Evolutionary conservation across 2,329 filamentous ascomycete genomes (phyloP).

Genomic region (Scytalidium lignicola): DNA sequence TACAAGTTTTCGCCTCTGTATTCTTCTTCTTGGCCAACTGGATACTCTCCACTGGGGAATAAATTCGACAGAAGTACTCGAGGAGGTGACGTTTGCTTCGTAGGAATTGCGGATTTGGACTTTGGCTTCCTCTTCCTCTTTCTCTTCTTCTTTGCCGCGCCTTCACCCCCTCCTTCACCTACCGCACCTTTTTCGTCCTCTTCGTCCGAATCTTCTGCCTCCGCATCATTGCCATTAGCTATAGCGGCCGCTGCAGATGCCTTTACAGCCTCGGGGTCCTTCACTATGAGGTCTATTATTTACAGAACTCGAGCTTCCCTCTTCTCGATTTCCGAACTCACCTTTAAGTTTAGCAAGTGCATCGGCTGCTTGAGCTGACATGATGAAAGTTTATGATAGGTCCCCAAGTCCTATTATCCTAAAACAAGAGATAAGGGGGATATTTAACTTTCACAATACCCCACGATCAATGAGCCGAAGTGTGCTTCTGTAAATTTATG

Average conservation of each 20-base stretch:
- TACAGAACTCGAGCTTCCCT: no score
- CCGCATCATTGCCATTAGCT: constrained; percentile 16
- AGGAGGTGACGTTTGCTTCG: constrained; percentile 71
- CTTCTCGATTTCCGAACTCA: no score
- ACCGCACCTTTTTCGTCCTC: constrained; percentile 36
- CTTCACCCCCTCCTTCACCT: constrained; percentile 33
- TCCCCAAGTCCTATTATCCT: neutral
- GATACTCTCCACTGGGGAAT: constrained; percentile 68
- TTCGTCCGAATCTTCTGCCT: constrained; percentile 45
- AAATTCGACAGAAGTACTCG: constrained; percentile 68
- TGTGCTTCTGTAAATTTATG: neutral
- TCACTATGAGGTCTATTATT: constrained; percentile 18
- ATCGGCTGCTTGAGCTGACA: constrained; percentile 54
- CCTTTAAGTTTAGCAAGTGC: constrained; percentile 90
- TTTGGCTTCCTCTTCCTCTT: constrained; percentile 68
- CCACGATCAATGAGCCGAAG: neutral
- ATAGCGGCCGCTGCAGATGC: constrained; percentile 21
- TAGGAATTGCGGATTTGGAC: constrained; percentile 44
- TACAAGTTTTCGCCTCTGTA: constrained; percentile 73
- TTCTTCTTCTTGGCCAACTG: constrained; percentile 71
- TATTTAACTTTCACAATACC: neutral
- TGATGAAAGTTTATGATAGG: constrained; percentile 2
- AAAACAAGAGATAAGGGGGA: neutral
- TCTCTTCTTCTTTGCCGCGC: constrained; percentile 60
- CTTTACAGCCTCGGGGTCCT: constrained; percentile 24